A percentile compares a stretch with the other conserved stretches of the same genome.
These are phyloP conservation scores for Fusarium scirpi DNA, from an alignment of 2,329 filamentous ascomycete species.

Conservation along the genomic window DNA sequence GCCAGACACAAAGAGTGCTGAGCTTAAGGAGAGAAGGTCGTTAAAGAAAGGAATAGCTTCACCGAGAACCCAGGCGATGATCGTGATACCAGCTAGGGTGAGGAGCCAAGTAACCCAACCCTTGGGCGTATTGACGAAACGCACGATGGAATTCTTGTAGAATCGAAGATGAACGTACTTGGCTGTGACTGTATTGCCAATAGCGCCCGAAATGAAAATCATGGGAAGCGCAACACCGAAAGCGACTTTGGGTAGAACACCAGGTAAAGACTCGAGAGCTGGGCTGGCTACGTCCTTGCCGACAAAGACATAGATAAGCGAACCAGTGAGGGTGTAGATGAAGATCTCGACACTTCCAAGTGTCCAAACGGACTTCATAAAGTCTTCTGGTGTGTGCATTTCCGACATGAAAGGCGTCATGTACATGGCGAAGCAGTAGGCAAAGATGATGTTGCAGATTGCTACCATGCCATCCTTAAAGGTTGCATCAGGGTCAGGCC, in stretches of 20 bases:
- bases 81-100: constrained; percentile 67
- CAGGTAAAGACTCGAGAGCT: constrained; percentile 71
- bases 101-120: constrained; percentile 65
- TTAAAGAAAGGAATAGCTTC: constrained; percentile 79
- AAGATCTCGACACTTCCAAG: constrained; percentile 68
- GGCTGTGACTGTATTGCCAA: constrained; percentile 61
- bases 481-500: constrained; percentile 54
- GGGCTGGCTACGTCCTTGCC: constrained; percentile 71
- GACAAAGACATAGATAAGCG: constrained; percentile 74
- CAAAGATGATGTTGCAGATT: constrained; percentile 74
- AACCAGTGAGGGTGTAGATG: constrained; percentile 72
- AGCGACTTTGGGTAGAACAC: constrained; percentile 56
- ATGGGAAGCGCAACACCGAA: constrained; percentile 69
- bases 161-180: constrained; percentile 53
- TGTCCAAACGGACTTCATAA: constrained; percentile 64
- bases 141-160: constrained; percentile 36
- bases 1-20: constrained; percentile 60
- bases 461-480: constrained; percentile 67
- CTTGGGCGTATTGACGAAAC: constrained; percentile 40
- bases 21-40: constrained; percentile 67
- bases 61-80: constrained; percentile 60
- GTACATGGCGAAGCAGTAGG: constrained; percentile 65
- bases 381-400: constrained; percentile 58
- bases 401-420: constrained; percentile 60
- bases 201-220: constrained; percentile 76